These are phyloP conservation scores for Xylaria sp. DNA, from an alignment of 2,329 filamentous ascomycete species.

Conservation along the genomic window DNA sequence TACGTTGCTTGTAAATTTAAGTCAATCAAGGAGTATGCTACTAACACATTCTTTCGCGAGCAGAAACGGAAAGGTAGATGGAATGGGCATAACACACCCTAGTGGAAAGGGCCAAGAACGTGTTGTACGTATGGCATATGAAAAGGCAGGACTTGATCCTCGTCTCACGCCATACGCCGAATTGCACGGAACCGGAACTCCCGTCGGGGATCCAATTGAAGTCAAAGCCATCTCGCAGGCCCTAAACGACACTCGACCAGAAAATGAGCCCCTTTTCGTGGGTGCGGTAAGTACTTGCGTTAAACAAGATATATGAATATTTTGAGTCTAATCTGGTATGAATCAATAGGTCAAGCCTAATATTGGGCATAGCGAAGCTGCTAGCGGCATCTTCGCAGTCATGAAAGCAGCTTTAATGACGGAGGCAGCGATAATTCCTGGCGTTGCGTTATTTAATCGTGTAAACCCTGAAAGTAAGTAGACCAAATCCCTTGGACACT, in stretches of 20 bases:
- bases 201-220: slow-evolving; percentile 44
- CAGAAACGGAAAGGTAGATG: slow-evolving; percentile 44
- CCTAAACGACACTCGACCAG: slow-evolving; percentile 36
- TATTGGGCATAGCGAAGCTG: slow-evolving; percentile 43
- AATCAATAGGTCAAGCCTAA: slow-evolving; percentile 39
- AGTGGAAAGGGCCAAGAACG: slow-evolving; percentile 39
- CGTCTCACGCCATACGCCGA: slow-evolving; percentile 41
- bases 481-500: not conserved
- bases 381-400: slow-evolving; percentile 39
- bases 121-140: slow-evolving; percentile 40
- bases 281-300: slow-evolving; percentile 34
- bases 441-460: slow-evolving; percentile 28
- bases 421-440: slow-evolving; percentile 35
- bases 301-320: not conserved
- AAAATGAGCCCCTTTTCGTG: slow-evolving; percentile 35
- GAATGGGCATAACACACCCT: slow-evolving; percentile 46
- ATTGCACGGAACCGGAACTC: slow-evolving; percentile 44
- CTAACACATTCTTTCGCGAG: slow-evolving; percentile 16
- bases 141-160: slow-evolving; percentile 39
- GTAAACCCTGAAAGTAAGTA: slow-evolving; percentile 41
- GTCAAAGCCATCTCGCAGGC: slow-evolving; percentile 37
- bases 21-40: slow-evolving; percentile 42
- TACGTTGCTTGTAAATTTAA: not conserved
- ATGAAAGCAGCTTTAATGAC: slow-evolving; percentile 40
- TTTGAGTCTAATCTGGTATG: not conserved